These are phyloP conservation scores for Penicilliopsis zonata DNA, from an alignment of 495 filamentous ascomycete species.

Conservation along the genomic window DNA sequence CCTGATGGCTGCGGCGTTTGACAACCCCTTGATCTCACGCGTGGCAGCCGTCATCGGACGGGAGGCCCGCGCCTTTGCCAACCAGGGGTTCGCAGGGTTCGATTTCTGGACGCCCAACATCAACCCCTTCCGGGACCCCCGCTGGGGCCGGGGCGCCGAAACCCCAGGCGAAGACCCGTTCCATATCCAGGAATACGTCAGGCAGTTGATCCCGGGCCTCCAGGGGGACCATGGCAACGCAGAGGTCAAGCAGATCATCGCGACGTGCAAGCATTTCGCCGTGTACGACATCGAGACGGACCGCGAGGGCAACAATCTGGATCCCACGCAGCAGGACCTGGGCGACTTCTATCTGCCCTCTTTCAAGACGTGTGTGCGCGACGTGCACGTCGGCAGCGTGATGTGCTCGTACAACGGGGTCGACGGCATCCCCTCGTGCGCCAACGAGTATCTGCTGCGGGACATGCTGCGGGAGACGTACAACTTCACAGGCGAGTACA, in stretches of 20 bases:
- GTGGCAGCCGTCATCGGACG: constrained; percentile 41
- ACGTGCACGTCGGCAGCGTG: constrained; percentile 36
- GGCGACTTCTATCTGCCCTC: constrained; percentile 39
- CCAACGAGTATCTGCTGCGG: constrained; percentile 36
- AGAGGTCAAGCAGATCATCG: constrained; percentile 33
- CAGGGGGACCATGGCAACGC: constrained; percentile 34
- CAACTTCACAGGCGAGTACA: constrained; percentile 29
- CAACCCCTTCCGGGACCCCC: constrained; percentile 46
- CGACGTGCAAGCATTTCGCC: constrained; percentile 50
- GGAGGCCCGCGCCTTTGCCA: constrained; percentile 48
- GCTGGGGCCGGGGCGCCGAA: constrained; percentile 44
- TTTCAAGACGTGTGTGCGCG: constrained; percentile 37
- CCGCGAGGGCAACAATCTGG: constrained; percentile 35
- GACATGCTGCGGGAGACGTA: constrained; percentile 40
- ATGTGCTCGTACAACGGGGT: constrained; percentile 47
- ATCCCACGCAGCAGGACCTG: constrained; percentile 35
- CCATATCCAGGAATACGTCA: constrained; percentile 37
- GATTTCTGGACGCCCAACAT: constrained; percentile 54
- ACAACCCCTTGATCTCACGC: constrained; percentile 36
- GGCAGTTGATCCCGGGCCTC: constrained; percentile 38
- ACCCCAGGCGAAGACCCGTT: constrained; percentile 47
- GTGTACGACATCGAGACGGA: constrained; percentile 47
- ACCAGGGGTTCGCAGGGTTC: constrained; percentile 35
- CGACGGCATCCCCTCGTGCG: constrained; percentile 41
- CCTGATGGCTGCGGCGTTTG: constrained; percentile 40